Conservation (phyloP, 2,329 filamentous ascomycete species). For the Venturia aucupariae region DNA sequence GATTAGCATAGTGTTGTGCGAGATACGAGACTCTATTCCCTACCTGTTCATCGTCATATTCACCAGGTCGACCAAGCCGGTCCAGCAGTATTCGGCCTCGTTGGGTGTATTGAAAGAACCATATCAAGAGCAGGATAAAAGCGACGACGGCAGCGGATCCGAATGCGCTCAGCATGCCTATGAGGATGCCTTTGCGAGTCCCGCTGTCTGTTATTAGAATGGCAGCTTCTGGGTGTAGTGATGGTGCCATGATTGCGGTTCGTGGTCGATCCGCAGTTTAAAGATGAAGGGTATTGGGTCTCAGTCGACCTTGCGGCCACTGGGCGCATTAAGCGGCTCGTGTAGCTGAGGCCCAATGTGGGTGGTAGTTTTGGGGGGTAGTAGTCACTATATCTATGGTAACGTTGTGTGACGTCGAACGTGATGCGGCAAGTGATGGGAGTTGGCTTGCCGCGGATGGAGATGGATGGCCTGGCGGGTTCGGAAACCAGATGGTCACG, state of each 20-base stretch:
- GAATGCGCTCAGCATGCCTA: conserved; percentile 89
- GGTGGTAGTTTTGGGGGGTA: not conserved
- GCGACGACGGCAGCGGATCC: conserved; percentile 81
- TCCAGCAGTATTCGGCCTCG: conserved; percentile 88
- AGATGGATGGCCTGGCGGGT: not conserved
- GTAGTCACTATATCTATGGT: not conserved
- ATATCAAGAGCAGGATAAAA: conserved; percentile 69
- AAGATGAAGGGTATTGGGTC: not conserved
- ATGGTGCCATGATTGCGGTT: conserved; percentile 4
- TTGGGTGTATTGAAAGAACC: conserved; percentile 86
- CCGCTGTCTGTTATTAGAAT: not conserved
- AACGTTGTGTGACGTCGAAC: not conserved
- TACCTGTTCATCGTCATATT: conserved; percentile 92
- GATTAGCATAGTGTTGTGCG: not conserved
- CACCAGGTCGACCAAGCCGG: conserved; percentile 82
- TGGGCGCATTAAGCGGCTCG: not conserved
- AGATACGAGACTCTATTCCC: not conserved
- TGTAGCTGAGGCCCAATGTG: not conserved
- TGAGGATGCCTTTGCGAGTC: conserved; percentile 72
- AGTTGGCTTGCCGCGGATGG: not conserved
- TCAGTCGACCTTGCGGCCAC: not conserved
- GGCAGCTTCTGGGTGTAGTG: not conserved
- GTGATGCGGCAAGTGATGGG: not conserved
- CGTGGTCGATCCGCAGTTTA: not conserved
- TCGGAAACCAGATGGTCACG: not conserved